Evolutionary conservation across 345 rosid species (phyloP).

Genomic region (Moricandia moricandioides): DNA sequence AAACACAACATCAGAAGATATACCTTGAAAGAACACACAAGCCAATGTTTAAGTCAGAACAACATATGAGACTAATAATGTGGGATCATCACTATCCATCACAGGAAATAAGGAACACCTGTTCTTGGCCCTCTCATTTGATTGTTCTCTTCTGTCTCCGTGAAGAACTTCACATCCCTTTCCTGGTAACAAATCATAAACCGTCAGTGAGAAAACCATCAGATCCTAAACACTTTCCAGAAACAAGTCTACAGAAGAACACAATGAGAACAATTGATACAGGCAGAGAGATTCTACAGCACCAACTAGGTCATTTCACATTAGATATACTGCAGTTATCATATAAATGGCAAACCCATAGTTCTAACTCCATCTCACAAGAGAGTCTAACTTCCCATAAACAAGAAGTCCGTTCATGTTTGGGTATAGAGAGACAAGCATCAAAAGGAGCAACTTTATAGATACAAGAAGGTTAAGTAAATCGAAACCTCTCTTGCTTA

Average conservation of each 20-base stretch:
- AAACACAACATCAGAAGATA: constrained; percentile 33
- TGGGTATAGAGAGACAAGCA: neutral
- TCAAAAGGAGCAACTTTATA: neutral
- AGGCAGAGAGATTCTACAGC: neutral
- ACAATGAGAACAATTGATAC: neutral
- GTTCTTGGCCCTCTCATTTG: constrained; percentile 99
- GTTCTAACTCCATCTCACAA: neutral
- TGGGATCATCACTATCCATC: constrained; percentile 30
- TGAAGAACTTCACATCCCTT: constrained; percentile 96
- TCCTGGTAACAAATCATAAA: constrained; percentile 47
- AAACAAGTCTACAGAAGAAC: neutral
- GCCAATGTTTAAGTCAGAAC: constrained; percentile 28
- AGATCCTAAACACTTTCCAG: neutral
- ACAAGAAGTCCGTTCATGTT: neutral
- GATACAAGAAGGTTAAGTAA: neutral
- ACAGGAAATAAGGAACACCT: constrained; percentile 95
- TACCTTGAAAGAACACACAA: constrained; percentile 38
- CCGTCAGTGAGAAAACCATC: neutral
- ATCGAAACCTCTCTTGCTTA: neutral
- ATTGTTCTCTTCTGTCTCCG: constrained; percentile 98
- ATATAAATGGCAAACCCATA: neutral
- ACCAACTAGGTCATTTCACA: neutral
- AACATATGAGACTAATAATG: constrained; percentile 3
- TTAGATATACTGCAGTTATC: too few relatives aligned
- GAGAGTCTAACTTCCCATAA: neutral